A percentile compares a stretch with the other conserved stretches of the same genome.
Evolutionary conservation across 345 rosid genomes (phyloP).

Genomic region (Mangifera indica): DNA sequence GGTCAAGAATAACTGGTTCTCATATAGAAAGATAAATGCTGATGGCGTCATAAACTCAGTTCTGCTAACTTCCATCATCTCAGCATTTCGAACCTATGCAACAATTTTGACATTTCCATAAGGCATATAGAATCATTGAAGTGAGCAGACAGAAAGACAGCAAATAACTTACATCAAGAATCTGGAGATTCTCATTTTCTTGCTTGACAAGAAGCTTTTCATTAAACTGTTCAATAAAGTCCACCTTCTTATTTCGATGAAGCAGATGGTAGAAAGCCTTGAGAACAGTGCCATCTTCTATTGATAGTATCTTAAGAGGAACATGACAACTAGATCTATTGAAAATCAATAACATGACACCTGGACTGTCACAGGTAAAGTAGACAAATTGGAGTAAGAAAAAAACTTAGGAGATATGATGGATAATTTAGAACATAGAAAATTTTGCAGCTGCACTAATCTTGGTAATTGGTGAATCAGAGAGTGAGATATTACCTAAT

Average conservation of each 20-base stretch:
- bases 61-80: conserved; percentile 77
- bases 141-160: neutral
- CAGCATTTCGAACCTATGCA: conserved; percentile 75
- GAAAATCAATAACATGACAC: conserved; percentile 94
- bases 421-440: neutral
- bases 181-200: conserved; percentile 96
- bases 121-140: neutral
- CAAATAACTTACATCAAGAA: conserved; percentile 73
- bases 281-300: conserved; percentile 97
- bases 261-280: conserved; percentile 87
- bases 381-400: conserved; percentile 13
- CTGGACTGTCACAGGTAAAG: conserved; percentile 58
- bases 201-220: conserved; percentile 99
- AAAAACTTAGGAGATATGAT: neutral
- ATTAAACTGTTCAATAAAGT: conserved; percentile 95
- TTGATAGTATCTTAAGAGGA: conserved; percentile 81
- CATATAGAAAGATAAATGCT: conserved; percentile 89
- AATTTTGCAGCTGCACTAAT: neutral
- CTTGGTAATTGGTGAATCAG: neutral
- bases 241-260: conserved; percentile 95
- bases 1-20: conserved; percentile 90
- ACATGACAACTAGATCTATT: conserved; percentile 73
- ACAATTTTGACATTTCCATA: neutral
- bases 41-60: conserved; percentile 92
- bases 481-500: conserved; percentile 60